Percentiles rank a stretch among this genome's conserved stretches.
These are phyloP conservation scores for Vanilla planifolia DNA, from an alignment of 106 monocot species.

Conservation along the genomic window DNA sequence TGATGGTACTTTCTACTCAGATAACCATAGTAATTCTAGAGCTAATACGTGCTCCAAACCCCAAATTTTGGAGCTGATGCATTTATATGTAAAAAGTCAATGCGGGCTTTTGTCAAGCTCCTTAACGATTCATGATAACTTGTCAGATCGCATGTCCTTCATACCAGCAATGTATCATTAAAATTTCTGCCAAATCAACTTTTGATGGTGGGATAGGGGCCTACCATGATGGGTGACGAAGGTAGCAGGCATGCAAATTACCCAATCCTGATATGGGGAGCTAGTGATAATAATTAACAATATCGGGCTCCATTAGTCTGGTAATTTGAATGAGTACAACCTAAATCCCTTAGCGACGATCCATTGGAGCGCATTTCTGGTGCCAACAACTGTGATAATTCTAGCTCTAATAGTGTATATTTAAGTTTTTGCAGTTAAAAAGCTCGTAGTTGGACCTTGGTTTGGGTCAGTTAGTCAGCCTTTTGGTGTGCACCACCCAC, in stretches of 20 bases:
- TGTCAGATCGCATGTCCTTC: too few relatives aligned
- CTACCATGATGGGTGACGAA: conserved; percentile 15
- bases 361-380: too few relatives aligned
- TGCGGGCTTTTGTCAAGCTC: too few relatives aligned
- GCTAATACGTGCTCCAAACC: too few relatives aligned
- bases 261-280: conserved; percentile 18
- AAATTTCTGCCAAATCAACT: not conserved
- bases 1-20: too few relatives aligned
- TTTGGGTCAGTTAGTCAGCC: not conserved
- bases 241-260: conserved; percentile 16
- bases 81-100: too few relatives aligned
- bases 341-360: too few relatives aligned
- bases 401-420: conserved; percentile 15
- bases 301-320: conserved; percentile 15
- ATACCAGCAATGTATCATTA: not conserved
- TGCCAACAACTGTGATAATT: too few relatives aligned
- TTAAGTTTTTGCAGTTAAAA: conserved; percentile 19
- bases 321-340: too few relatives aligned
- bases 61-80: too few relatives aligned
- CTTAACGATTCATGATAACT: too few relatives aligned
- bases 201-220: not conserved
- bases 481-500: conserved; percentile 3
- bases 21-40: too few relatives aligned
- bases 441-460: conserved; percentile 15
- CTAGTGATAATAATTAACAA: conserved; percentile 18